Percentiles rank a stretch among this genome's conserved stretches.
Conservation (phyloP, 75 land plant species). For the Selaginella tamariscina region DNA sequence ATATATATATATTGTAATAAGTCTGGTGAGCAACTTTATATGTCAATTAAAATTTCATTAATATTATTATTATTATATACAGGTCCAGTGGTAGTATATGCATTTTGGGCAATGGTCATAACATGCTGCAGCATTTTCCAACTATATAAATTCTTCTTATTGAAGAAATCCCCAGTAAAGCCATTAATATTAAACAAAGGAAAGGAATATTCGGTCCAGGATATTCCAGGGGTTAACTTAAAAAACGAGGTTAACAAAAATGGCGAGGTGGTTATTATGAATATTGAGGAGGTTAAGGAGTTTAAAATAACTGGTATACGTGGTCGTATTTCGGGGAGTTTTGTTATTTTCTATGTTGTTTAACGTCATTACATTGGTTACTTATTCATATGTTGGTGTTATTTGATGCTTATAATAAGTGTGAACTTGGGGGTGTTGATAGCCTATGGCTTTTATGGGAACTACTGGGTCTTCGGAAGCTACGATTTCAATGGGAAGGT, state of each 20-base stretch:
- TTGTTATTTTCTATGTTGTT: conserved; percentile 30
- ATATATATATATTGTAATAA: too few relatives aligned
- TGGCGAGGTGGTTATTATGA: too few relatives aligned
- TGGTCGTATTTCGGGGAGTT: conserved; percentile 29
- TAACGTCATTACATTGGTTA: conserved; percentile 27
- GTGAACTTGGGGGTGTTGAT: conserved; percentile 32
- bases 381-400: conserved; percentile 20
- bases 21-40: too few relatives aligned
- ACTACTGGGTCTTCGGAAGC: conserved; percentile 28
- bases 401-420: conserved; percentile 33
- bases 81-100: conserved; percentile 20
- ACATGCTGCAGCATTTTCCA: conserved; percentile 15
- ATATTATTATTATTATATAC: too few relatives aligned
- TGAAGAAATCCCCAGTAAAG: conserved; percentile 7
- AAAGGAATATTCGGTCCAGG: too few relatives aligned
- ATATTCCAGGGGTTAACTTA: too few relatives aligned
- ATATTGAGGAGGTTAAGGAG: conserved; percentile 20
- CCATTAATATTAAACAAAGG: conserved; percentile 12
- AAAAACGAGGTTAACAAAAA: too few relatives aligned
- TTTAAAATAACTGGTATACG: too few relatives aligned
- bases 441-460: conserved; percentile 36
- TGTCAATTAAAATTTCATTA: too few relatives aligned
- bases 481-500: too few relatives aligned
- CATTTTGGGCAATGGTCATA: conserved; percentile 21
- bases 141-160: conserved; percentile 12